Conservation (phyloP, 768 basidiomycete species). For the Fistulinella prunicolor region DNA sequence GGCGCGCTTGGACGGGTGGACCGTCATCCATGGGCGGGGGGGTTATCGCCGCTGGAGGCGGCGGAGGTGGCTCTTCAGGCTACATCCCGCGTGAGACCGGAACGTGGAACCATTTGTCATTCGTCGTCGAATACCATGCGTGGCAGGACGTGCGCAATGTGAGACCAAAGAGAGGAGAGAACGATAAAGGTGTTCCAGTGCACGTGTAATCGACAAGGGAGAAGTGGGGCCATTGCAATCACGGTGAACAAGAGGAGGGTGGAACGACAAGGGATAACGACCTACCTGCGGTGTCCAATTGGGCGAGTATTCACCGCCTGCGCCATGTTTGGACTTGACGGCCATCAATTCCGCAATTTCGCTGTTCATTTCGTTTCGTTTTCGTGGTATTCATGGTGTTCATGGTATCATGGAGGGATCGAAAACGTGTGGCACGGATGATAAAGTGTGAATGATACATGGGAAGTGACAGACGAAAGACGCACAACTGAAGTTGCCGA, state of each 20-base stretch:
- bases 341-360: slow-evolving; percentile 85
- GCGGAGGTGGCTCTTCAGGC: slow-evolving; percentile 37
- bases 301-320: slow-evolving; percentile 73
- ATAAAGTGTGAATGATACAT: too few species aligned
- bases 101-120: too few species aligned
- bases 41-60: slow-evolving; percentile 38
- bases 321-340: slow-evolving; percentile 77
- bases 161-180: too few species aligned
- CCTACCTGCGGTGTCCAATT: slow-evolving; percentile 68
- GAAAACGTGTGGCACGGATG: too few species aligned
- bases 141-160: too few species aligned
- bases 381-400: too few species aligned
- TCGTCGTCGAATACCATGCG: too few species aligned
- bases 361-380: slow-evolving; percentile 35
- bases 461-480: too few species aligned
- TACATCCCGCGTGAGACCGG: slow-evolving; percentile 10
- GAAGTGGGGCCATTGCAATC: neutral
- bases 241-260: neutral
- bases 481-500: slow-evolving; percentile 53
- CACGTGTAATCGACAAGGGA: neutral
- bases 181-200: too few species aligned
- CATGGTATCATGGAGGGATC: too few species aligned
- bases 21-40: slow-evolving; percentile 48
- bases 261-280: neutral
- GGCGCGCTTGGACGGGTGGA: slow-evolving; percentile 51